Evolutionary conservation across 192 early-diverging fungal species (phyloP), one percentile per base, ranked within the genome.

Genomic region (Hyaloraphidium curvatum): DNA sequence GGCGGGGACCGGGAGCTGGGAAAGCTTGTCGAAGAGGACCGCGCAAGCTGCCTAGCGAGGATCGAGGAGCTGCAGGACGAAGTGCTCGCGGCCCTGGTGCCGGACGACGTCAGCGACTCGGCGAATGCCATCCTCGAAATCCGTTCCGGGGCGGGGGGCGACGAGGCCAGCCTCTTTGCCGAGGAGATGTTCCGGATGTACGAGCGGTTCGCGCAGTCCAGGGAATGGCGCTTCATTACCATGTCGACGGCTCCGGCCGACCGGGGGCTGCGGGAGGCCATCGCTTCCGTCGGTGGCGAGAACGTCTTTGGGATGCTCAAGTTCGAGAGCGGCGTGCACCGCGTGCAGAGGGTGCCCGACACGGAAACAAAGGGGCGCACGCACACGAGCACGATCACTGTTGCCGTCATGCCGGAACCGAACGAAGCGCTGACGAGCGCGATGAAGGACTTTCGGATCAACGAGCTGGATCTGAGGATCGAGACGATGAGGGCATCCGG

Each of bases 291-390:
- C 26, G 63, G 76, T 1, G 84, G 84, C 26, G 62, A 65, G 29
- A 71, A 70, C 39, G 84, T 84, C 39, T 85, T 87, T 62, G 78
- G 83, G 28, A 59, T 67, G 28, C 62, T 87, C 43, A 82, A 78
- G 69, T 84, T 78, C 58, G 85, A 87, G 67, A 79, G 83, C 1
- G 85, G 85, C 11, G 81, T 83, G 16, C 85, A 87, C 37, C 63
- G 85, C n/a, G 85, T 85, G 2, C 85, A 87, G 61, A 69, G 83
- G 3, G 79, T 87, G 11, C 85, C 85, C 3, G 75, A 71, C 3
- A 87, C 85, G 1, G 85, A 87, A 59, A 71, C 67, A 14, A 72
- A 80, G 54, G 85, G 85, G 28, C 70, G 85, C 7, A 72, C 80
- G 3, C 85, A 87, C 57, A 87, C 85, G 0, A 78, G 75, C 17